phyloP scores from a whole-genome alignment of 768 basidiomycete species.

The Bullera alba region DNA sequence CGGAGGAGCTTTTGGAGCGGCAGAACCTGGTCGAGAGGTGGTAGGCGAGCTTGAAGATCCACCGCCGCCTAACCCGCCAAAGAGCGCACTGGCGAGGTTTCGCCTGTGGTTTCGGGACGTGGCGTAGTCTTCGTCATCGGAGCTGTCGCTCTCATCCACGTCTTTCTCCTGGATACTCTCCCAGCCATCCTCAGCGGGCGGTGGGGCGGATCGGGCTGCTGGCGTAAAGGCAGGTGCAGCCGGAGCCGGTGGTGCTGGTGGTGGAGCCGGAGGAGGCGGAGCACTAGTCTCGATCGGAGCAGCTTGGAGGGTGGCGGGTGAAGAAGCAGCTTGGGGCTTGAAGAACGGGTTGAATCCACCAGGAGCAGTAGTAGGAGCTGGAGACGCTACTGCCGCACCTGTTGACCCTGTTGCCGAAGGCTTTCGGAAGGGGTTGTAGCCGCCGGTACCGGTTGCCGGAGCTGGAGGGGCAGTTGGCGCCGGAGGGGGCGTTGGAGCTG shows the following conservation, averaged over 20 bases:
- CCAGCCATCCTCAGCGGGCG: conserved; percentile 65
- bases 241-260: conserved; percentile 14
- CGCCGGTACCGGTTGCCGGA: conserved; percentile 12
- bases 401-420: conserved; percentile 18
- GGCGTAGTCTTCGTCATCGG: conserved; percentile 72
- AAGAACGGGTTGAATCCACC: conserved; percentile 72
- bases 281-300: conserved; percentile 15
- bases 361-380: conserved; percentile 42
- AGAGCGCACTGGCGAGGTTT: conserved; percentile 70
- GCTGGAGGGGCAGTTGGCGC: conserved; percentile 35
- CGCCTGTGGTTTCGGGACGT: conserved; percentile 59
- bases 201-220: conserved; percentile 16
- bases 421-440: conserved; percentile 41
- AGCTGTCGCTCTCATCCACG: conserved; percentile 54
- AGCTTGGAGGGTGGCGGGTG: conserved; percentile 47
- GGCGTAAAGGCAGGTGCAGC: conserved; percentile 30
- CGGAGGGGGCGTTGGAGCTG: conserved; percentile 47
- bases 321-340: conserved; percentile 44
- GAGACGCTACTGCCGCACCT: conserved; percentile 41
- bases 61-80: conserved; percentile 53
- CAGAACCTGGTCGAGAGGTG: conserved; percentile 42
- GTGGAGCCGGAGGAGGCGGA: conserved; percentile 30
- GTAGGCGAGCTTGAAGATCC: conserved; percentile 36
- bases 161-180: conserved; percentile 68
- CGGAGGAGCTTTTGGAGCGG: conserved; percentile 41